Evolutionary conservation across 1,139 yeast genomes (phyloP).

Genomic region (Entelexis paramagnoliae): DNA sequence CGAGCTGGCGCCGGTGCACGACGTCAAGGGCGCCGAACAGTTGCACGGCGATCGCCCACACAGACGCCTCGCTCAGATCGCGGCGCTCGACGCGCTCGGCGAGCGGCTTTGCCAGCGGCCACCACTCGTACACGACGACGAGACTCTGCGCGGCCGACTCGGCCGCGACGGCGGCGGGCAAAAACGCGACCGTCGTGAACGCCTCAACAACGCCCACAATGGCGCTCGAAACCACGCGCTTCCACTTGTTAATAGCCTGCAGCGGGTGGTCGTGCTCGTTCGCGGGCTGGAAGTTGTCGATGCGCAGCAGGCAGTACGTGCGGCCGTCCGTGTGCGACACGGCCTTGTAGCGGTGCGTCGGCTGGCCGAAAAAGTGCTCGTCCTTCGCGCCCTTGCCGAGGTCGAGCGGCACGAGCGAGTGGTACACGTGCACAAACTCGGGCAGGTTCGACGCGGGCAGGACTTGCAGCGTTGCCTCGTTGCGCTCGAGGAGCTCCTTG

Average conservation of each 20-base stretch:
- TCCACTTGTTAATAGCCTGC: slow-evolving; percentile 45
- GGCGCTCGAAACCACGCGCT: slow-evolving; percentile 42
- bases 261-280: slow-evolving; percentile 45
- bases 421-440: slow-evolving; percentile 69
- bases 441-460: slow-evolving; percentile 57
- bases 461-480: slow-evolving; percentile 71
- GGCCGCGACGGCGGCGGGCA: slow-evolving; percentile 43
- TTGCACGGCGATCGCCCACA: slow-evolving; percentile 68
- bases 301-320: slow-evolving; percentile 62
- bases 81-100: slow-evolving; percentile 38
- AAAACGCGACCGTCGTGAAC: slow-evolving; percentile 79
- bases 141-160: slow-evolving; percentile 20
- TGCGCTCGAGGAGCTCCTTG: slow-evolving; percentile 58
- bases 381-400: slow-evolving; percentile 15
- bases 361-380: slow-evolving; percentile 30
- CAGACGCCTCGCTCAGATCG: slow-evolving; percentile 31
- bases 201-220: slow-evolving; percentile 66
- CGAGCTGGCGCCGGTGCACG: slow-evolving; percentile 53
- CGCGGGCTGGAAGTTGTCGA: slow-evolving; percentile 52
- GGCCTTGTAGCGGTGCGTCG: slow-evolving; percentile 54
- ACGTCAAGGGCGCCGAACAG: slow-evolving; percentile 54
- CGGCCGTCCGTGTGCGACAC: slow-evolving; percentile 70
- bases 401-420: slow-evolving; percentile 79
- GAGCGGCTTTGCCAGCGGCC: slow-evolving; percentile 53
- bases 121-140: slow-evolving; percentile 54